Conservation (phyloP, 306 rosid genomes). For the Phaseolus lunatus region DNA sequence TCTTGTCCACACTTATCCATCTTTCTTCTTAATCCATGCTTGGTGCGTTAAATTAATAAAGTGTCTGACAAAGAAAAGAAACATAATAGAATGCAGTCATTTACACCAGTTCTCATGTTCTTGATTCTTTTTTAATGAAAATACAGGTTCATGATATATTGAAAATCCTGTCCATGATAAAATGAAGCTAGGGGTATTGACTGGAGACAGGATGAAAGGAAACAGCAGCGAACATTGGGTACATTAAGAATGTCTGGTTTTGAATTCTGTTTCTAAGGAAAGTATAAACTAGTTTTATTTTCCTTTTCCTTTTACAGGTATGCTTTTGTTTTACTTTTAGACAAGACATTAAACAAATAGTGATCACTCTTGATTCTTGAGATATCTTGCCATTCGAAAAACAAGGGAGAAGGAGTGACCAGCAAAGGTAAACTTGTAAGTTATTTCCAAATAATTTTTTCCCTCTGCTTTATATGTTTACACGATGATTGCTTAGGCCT, state of each 20-base stretch:
- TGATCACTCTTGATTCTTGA: conserved; percentile 72
- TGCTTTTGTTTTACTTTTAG: conserved; percentile 72
- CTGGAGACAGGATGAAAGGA: too few species aligned
- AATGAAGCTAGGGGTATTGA: too few species aligned
- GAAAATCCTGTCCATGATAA: too few species aligned
- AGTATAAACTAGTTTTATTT: background rate
- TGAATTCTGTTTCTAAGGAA: background rate
- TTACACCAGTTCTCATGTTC: too few species aligned
- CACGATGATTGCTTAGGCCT: too few species aligned
- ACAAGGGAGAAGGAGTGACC: conserved; percentile 62
- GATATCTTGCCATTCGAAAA: conserved; percentile 67
- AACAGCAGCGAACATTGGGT: too few species aligned
- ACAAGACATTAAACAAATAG: conserved; percentile 65
- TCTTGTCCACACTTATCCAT: background rate
- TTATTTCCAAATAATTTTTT: conserved; percentile 3
- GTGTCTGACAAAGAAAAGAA: too few species aligned
- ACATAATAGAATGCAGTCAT: too few species aligned
- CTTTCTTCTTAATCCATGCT: background rate
- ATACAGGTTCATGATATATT: too few species aligned
- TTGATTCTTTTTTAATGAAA: background rate
- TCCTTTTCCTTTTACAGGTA: conserved; percentile 51
- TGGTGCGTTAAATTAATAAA: too few species aligned
- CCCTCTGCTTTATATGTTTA: background rate
- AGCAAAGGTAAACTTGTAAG: conserved; percentile 54
- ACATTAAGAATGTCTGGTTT: too few species aligned